Conservation (phyloP, 2,329 filamentous ascomycete genomes). For the Zymoseptoria crescenta region DNA sequence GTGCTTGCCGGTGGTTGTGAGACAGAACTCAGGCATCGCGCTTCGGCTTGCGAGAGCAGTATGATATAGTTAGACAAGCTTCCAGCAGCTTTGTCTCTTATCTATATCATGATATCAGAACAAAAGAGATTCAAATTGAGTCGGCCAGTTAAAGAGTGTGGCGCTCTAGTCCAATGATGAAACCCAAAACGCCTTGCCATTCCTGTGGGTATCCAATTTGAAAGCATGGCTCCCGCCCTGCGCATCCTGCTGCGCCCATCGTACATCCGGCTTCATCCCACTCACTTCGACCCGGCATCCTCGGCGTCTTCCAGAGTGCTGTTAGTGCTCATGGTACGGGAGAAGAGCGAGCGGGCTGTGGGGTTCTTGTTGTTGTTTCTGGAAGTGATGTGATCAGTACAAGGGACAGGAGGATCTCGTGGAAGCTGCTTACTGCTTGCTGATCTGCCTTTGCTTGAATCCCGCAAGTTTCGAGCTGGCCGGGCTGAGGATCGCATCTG, state of each 20-base stretch:
- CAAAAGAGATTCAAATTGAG: neutral
- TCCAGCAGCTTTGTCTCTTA: neutral
- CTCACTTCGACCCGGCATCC: conserved; percentile 11
- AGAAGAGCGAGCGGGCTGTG: conserved; percentile 18
- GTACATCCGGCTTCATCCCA: neutral
- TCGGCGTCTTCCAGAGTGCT: conserved; percentile 14
- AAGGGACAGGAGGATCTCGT: neutral
- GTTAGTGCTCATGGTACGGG: conserved; percentile 15
- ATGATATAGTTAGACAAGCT: neutral
- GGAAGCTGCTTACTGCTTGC: conserved; percentile 45
- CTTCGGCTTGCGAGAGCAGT: neutral
- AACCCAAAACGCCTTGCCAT: neutral
- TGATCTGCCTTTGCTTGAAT: conserved; percentile 70
- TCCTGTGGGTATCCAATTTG: neutral
- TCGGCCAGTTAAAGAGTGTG: neutral
- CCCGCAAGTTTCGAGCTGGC: conserved; percentile 75
- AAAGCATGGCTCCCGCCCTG: neutral
- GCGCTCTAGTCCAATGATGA: neutral
- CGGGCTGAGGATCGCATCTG: conserved; percentile 83
- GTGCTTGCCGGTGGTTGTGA: neutral
- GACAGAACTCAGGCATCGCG: too few species aligned
- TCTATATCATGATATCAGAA: neutral
- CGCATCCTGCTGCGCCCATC: neutral
- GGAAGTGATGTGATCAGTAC: neutral
- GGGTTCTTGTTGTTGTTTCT: conserved; percentile 15